Base-by-base conservation (phyloP, 352 stramenopile genomes). In the Phytophthora megakarya region DNA sequence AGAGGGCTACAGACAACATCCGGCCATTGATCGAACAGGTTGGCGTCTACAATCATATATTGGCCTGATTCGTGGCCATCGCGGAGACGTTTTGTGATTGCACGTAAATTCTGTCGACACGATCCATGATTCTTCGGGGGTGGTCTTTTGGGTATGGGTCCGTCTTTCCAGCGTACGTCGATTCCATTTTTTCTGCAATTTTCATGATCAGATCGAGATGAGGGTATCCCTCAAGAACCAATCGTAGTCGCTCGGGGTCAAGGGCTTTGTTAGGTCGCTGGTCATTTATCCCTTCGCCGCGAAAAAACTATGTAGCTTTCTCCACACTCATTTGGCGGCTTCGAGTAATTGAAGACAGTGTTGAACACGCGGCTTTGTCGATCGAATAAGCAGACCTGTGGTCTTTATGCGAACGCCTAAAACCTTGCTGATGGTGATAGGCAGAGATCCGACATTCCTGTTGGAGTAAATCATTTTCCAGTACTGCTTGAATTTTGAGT, bases 1-100 rank as follows among this genome's bases (percentile, higher is more conserved):
- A 71, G 49, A 6, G 49, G 48, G 11, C 63, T 66, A 7, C 47
- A 61, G 1, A 58, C 18, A 2, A 66, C 49, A 1, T 37, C 38
- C 1, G 49, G 43, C 55, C 48, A n/a, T n/a, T 3, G 33, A 4
- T 62, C 33, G 1, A 71, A 15, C 13, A 62, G 58, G 16, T 53
- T 18, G 0, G 30, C 42, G 1, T 59, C 40, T 3, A 66, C 48
- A 0, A 71, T 22, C 18, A 71, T 56, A 19, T 71, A 66, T 35
- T 71, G 63, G 0, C 43, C 49, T n/a, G 40, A 42, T 18, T 66
- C 44, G 43, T 71, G 55, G 0, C 63, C 63, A 23, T 54, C 32
- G 1, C 55, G 63, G 3, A 71, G n/a, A 3, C 33, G 58, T 22
- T n/a, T 44, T 0, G 49, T 59, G 0, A 71, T 38, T 7, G 55